Evolutionary conservation across 1,284 basidiomycete species (phyloP).

Genomic region (Boletellus deceptivus): DNA sequence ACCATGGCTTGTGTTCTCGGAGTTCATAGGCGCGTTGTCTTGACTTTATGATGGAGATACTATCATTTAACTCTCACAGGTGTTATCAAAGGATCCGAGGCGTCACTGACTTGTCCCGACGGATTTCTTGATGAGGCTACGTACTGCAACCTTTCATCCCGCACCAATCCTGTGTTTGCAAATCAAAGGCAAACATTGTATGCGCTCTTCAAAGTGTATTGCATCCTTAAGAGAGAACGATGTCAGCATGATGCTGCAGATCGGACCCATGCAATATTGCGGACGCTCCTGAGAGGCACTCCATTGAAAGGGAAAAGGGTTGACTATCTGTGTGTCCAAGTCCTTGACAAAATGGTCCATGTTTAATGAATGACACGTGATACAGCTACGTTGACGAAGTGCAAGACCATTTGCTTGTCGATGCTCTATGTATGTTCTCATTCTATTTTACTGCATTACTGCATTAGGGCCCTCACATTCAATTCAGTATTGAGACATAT

Average conservation of each 20-base stretch:
- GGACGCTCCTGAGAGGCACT: conserved; percentile 29
- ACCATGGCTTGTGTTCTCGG: conserved; percentile 60
- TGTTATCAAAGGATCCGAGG: conserved; percentile 66
- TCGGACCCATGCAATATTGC: conserved; percentile 57
- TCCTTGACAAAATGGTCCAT: not conserved
- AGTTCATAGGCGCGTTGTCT: conserved; percentile 55
- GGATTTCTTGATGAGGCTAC: conserved; percentile 43
- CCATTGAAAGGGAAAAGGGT: conserved; percentile 43
- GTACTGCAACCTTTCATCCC: conserved; percentile 49
- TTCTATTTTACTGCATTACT: not conserved
- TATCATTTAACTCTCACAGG: conserved; percentile 37
- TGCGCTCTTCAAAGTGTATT: conserved; percentile 54
- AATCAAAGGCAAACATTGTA: conserved; percentile 50
- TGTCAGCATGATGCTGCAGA: conserved; percentile 64
- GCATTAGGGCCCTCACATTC: not conserved
- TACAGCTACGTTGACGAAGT: conserved; percentile 71
- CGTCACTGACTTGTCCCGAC: conserved; percentile 35
- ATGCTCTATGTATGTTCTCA: conserved; percentile 49
- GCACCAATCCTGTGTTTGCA: conserved; percentile 56
- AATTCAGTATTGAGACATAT: conserved; percentile 56
- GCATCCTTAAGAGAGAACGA: conserved; percentile 42
- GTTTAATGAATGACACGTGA: conserved; percentile 26
- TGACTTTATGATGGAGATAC: not conserved
- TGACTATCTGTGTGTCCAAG: conserved; percentile 54
- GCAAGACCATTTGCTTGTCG: conserved; percentile 69